Evolutionary conservation across 2,329 filamentous ascomycete species (phyloP), one percentile per base, ranked within the genome.

Genomic region (Hypoxylon sp.): DNA sequence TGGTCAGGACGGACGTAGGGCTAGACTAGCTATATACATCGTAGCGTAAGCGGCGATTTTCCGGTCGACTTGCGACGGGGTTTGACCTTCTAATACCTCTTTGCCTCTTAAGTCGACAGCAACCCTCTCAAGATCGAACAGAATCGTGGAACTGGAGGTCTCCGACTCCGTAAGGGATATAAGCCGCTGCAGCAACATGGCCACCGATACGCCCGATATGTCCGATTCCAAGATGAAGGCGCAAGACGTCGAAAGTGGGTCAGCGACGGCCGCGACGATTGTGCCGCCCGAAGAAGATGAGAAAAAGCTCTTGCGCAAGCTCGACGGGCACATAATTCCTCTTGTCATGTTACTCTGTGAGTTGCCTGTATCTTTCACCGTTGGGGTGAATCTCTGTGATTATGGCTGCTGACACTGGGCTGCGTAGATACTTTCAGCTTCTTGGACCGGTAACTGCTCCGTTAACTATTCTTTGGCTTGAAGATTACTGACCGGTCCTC

Each of bases 401-500:
- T 18, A 20, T 46, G 42, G 33, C 17, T 10, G 26, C 60, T 65
- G 31, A 65, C 41, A 2, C 45, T 8, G 38, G 46, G 21, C 23
- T 38, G 8, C 27, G 9, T 29, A 70, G 69, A 94, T 70, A 79
- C 92, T 11, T 86, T 92, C 64, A 89, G 86, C 64, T 93, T 92
- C 70, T 75, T 93, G 7, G 90, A 92, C 70, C 80, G 89, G 83
- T 86, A 69, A 72, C 79, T 75, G 64, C 45, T 21, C 63, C 60
- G 35, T 48, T 24, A 42, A 26, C 46, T 27, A 21, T 31, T 37
- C 52, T 5, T n/a, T 24, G 18, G 20, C 21, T 31, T 33, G 45
- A 29, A 17, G 13, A 46, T 31, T 18, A 21, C 27, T 62, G 29
- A 56, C 23, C 57, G 3, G 10, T 49, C 17, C 40, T 29, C 11